These are phyloP conservation scores for Tetracentron sinense DNA, from an alignment of 164 flowering plant species.

Conservation along the genomic window DNA sequence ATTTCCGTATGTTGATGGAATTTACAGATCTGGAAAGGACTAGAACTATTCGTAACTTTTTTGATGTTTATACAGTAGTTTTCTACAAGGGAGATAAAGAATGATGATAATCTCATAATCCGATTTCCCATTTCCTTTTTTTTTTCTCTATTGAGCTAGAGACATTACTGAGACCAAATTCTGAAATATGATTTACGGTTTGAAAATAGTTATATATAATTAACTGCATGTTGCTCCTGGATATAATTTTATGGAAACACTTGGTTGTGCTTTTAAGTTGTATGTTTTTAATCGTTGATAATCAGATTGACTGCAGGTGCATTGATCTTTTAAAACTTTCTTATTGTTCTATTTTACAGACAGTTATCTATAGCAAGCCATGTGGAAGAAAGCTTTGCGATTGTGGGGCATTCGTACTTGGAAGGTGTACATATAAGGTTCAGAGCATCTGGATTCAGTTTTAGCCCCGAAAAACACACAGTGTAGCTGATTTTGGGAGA, in stretches of 20 bases:
- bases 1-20: neutral
- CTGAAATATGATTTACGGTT: neutral
- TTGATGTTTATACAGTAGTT: too few relatives aligned
- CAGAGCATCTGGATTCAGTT: neutral
- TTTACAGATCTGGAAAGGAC: neutral
- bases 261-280: neutral
- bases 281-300: too few relatives aligned
- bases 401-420: neutral
- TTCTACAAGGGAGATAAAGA: too few relatives aligned
- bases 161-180: too few relatives aligned
- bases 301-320: neutral
- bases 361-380: constrained; percentile 5
- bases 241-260: neutral
- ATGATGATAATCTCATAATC: too few relatives aligned
- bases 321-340: neutral
- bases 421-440: neutral
- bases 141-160: too few relatives aligned
- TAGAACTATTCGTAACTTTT: neutral
- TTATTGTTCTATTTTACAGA: constrained; percentile 7
- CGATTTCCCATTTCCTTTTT: too few relatives aligned
- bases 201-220: neutral
- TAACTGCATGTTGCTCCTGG: neutral
- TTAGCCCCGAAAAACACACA: neutral
- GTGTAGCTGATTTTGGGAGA: neutral
- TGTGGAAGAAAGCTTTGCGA: neutral